Evolutionary conservation across 768 basidiomycete species (phyloP), one percentile per base, ranked within the genome.

Genomic region (Mycena amicta): DNA sequence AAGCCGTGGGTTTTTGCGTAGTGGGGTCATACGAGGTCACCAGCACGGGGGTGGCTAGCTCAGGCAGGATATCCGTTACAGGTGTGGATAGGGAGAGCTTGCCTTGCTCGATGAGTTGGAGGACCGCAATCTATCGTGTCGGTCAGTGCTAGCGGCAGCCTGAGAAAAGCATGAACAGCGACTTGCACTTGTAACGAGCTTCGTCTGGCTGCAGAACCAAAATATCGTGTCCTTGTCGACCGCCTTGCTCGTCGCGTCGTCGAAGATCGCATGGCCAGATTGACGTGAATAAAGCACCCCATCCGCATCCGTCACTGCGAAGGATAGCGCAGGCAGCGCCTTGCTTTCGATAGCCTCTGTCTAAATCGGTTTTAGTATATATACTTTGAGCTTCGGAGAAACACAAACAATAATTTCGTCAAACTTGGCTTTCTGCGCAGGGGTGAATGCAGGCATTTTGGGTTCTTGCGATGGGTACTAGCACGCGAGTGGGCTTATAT

Each of bases 31-130:
- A 45, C 39, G 11, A 31, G 29, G 31, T 57, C 28, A 63, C 13
- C 4, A 68, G 40, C 8, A 68, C 58, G 2, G 71, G 66, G 40
- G 73, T 62, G 2, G 67, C 65, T 8, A 77, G 62, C 53, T 75
- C 70, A 1, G 71, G 70, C 15, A 76, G 58, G 29, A 70, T 66
- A 4, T 67, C 56, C 4, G 63, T 61, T 4, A 66, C 72, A 0
- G 66, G 68, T 1, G 72, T 71, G 33, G 75, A 71, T 31, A 71
- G 64, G 4, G 55, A 43, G n/a, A 77, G 31, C 47, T 67, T 69
- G 2, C 71, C 72, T 11, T 65, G 64, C 55, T 75, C 75, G 22
- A 76, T 66, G 8, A 77, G 71, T 39, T 75, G 74, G 26, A 75
- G 56, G 6, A 63, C 55, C 3, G 74, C 72, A 22, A 76, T 60